phyloP scores from a whole-genome alignment of 192 early-diverging fungal species.

The Mortierella hygrophila region DNA sequence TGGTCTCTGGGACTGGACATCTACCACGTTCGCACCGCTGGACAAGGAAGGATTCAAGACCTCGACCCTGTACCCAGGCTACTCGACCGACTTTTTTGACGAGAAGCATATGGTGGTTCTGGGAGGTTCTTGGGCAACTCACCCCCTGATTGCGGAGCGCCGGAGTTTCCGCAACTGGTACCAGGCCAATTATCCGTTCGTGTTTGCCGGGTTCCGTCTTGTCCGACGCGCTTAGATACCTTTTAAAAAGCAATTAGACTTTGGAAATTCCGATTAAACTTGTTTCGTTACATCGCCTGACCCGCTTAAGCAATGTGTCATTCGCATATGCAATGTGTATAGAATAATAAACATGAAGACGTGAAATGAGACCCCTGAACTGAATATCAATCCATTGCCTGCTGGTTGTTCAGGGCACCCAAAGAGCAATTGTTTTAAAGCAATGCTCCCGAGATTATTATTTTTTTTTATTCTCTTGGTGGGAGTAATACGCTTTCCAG shows the following conservation, averaged over 20 bases:
- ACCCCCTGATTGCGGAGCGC: conserved; percentile 78
- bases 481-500: too few species aligned
- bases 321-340: too few species aligned
- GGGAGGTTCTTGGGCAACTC: conserved; percentile 91
- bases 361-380: neutral
- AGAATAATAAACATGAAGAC: neutral
- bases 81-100: conserved; percentile 94
- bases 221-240: conserved; percentile 22
- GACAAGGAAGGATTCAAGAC: conserved; percentile 71
- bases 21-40: conserved; percentile 68
- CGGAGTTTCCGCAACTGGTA: conserved; percentile 92
- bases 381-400: too few species aligned
- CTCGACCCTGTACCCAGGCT: conserved; percentile 86
- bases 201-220: conserved; percentile 84
- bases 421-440: neutral
- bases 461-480: too few species aligned
- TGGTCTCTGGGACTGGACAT: conserved; percentile 88
- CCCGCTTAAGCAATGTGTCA: too few species aligned
- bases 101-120: conserved; percentile 85
- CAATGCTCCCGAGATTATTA: too few species aligned
- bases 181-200: conserved; percentile 87
- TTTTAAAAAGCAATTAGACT: too few species aligned
- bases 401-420: too few species aligned
- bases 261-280: too few species aligned
- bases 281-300: too few species aligned